Percentiles rank a stretch among this genome's conserved stretches.
Conservation (phyloP, 371 early-diverging fungal species). For the Syncephalastrum contaminatum region DNA sequence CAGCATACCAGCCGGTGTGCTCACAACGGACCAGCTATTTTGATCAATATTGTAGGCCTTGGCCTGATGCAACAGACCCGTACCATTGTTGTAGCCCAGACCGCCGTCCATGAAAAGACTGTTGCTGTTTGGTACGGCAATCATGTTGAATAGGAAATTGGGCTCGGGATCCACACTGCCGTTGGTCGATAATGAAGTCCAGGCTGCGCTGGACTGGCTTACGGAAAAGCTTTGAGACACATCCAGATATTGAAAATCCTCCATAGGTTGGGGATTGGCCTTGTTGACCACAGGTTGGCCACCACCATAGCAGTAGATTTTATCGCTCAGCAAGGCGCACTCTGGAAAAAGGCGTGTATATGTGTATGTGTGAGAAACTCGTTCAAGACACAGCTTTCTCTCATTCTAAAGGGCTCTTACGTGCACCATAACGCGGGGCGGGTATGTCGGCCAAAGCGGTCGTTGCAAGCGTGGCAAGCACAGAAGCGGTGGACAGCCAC, state of each 20-base stretch:
- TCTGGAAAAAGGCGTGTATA: too few relatives aligned
- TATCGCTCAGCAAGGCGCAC: not conserved
- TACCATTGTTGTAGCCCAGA: slow-evolving; percentile 7
- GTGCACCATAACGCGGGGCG: too few relatives aligned
- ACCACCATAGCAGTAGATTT: slow-evolving; percentile 12
- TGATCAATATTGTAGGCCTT: not conserved
- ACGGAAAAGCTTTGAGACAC: slow-evolving; percentile 1
- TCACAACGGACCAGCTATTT: slow-evolving; percentile 1
- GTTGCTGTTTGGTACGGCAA: slow-evolving; percentile 3
- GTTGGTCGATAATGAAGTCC: slow-evolving; percentile 2
- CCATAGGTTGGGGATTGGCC: not conserved
- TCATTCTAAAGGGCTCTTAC: too few relatives aligned
- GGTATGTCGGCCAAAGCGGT: too few relatives aligned
- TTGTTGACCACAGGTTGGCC: not conserved
- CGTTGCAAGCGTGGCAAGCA: too few relatives aligned
- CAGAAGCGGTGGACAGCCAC: too few relatives aligned
- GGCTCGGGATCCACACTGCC: not conserved
- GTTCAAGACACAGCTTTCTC: too few relatives aligned
- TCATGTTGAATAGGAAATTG: slow-evolving; percentile 7
- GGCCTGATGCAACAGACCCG: slow-evolving; percentile 4
- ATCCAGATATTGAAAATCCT: slow-evolving; percentile 2
- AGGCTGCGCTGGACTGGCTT: not conserved
- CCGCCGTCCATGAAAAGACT: slow-evolving; percentile 8
- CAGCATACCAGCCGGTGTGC: not conserved
- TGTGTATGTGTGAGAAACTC: too few relatives aligned